Evolutionary conservation across 352 stramenopile genomes (phyloP).

Genomic region (Blastocystis sp.): DNA sequence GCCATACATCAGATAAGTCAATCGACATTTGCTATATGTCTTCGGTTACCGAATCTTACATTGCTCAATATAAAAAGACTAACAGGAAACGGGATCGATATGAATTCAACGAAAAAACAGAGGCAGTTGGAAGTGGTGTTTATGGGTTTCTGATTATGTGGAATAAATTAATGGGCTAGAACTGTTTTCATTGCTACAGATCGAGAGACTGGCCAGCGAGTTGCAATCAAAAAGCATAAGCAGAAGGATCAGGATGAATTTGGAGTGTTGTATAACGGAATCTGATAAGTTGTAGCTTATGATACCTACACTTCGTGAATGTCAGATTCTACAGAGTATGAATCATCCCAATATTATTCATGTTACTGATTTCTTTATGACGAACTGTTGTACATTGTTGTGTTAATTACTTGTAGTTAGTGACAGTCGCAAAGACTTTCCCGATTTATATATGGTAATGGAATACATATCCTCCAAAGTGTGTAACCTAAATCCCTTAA

Average conservation of each 20-base stretch:
- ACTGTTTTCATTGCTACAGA: conserved; percentile 8
- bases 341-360: conserved; percentile 39
- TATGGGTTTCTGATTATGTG: not conserved
- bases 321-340: conserved; percentile 40
- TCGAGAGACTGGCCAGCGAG: conserved; percentile 13
- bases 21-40: conserved; percentile 20
- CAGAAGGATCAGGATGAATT: conserved; percentile 26
- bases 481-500: not conserved
- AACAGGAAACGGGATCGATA: not conserved
- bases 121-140: not conserved
- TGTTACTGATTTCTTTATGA: conserved; percentile 61
- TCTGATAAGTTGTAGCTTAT: conserved; percentile 6
- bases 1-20: not conserved
- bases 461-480: conserved; percentile 52
- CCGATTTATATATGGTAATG: conserved; percentile 65
- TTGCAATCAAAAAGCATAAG: conserved; percentile 61
- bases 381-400: not conserved
- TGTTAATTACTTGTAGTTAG: not conserved
- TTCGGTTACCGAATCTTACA: not conserved
- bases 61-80: not conserved
- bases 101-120: not conserved
- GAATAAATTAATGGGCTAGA: not conserved
- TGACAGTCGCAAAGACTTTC: conserved; percentile 28
- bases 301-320: conserved; percentile 29
- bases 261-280: not conserved